A percentile compares a stretch with the other conserved stretches of the same genome.
phyloP scores from a whole-genome alignment of 2,329 filamentous ascomycete genomes.

The Alternaria alternata region DNA sequence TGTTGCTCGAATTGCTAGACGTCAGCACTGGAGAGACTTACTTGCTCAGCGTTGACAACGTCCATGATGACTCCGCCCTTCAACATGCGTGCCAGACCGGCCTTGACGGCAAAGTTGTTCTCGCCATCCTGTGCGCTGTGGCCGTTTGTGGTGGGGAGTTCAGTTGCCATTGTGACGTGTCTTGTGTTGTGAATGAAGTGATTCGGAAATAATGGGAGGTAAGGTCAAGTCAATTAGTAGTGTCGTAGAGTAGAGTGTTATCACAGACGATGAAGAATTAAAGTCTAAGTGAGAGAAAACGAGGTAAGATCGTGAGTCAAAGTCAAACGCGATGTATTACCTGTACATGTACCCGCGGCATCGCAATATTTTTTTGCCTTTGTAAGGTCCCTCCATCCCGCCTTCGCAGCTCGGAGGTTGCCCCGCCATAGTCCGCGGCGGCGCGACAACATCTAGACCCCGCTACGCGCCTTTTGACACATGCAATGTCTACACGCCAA shows the following conservation, averaged over 20 bases:
- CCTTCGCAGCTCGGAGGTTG: constrained; percentile 22
- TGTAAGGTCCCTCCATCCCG: constrained; percentile 27
- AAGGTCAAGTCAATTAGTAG: constrained; percentile 7
- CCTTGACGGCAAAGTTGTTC: constrained; percentile 85
- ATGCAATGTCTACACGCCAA: constrained; percentile 26
- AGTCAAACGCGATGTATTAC: constrained; percentile 33
- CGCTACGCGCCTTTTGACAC: constrained; percentile 34
- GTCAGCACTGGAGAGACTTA: constrained; percentile 40
- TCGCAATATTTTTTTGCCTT: constrained; percentile 41
- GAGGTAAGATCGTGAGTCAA: constrained; percentile 25
- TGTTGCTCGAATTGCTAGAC: not conserved
- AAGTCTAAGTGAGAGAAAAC: constrained; percentile 10
- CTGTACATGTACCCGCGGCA: constrained; percentile 30
- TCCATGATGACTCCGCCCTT: constrained; percentile 99
- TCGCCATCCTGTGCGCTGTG: constrained; percentile 54
- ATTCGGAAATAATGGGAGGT: not conserved
- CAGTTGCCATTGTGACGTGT: constrained; percentile 53
- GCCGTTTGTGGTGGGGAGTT: constrained; percentile 59
- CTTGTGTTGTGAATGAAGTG: not conserved
- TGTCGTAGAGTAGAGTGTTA: not conserved
- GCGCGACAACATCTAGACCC: constrained; percentile 24
- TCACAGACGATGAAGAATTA: not conserved
- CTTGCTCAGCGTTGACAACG: constrained; percentile 88
- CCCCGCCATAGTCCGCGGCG: constrained; percentile 22
- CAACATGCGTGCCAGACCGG: constrained; percentile 94